A percentile compares a stretch with the other conserved stretches of the same genome.
phyloP scores from a whole-genome alignment of 2,329 filamentous ascomycete genomes.

The Apiospora saccharicola region DNA sequence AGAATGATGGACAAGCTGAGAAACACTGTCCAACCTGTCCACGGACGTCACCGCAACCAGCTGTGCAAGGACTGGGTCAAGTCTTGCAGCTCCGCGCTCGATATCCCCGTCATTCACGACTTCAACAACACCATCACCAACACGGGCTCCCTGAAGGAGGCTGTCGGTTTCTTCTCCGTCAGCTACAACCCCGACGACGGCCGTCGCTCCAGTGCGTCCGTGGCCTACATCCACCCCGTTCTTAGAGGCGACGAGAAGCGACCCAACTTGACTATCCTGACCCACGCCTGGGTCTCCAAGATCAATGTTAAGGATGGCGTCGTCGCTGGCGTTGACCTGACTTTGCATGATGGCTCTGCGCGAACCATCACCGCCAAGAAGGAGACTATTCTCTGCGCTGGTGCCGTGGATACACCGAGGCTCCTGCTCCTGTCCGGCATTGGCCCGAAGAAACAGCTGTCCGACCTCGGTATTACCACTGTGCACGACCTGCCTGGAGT shows the following conservation, averaged over 20 bases:
- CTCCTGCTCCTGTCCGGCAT: conserved; percentile 66
- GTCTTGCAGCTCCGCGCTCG: conserved; percentile 78
- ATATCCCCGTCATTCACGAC: conserved; percentile 82
- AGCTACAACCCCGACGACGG: conserved; percentile 92
- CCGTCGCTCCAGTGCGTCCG: conserved; percentile 82
- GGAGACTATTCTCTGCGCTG: conserved; percentile 83
- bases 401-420: conserved; percentile 82
- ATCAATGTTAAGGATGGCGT: conserved; percentile 74
- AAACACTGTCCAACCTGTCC: conserved; percentile 90
- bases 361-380: conserved; percentile 68
- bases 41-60: conserved; percentile 86
- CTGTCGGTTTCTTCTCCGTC: conserved; percentile 89
- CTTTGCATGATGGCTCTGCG: conserved; percentile 59
- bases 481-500: conserved; percentile 66
- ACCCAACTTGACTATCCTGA: conserved; percentile 85
- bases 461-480: conserved; percentile 61
- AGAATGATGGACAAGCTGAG: conserved; percentile 82
- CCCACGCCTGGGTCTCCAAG: conserved; percentile 86
- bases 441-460: conserved; percentile 61
- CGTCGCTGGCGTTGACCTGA: conserved; percentile 78
- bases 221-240: conserved; percentile 93
- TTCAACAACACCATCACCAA: conserved; percentile 86
- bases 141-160: conserved; percentile 75
- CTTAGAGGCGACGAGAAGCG: conserved; percentile 82
- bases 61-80: conserved; percentile 90